Base-by-base conservation (phyloP, 2,329 filamentous ascomycete species). In the Colletotrichum camelliae region DNA sequence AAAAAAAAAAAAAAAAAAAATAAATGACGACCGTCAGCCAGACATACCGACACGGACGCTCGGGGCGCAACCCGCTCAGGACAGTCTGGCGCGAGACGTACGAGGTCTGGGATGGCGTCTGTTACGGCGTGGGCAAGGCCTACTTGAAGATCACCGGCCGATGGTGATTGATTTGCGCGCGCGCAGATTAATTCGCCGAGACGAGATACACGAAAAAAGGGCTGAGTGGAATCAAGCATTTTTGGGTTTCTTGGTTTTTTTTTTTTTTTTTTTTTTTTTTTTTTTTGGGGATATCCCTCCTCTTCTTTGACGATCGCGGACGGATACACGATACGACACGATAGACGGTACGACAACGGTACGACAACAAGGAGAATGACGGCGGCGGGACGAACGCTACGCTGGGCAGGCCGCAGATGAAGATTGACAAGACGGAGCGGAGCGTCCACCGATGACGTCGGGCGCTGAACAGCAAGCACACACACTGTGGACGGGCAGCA, bases 11-110 rank as follows among this genome's bases (percentile, higher is more conserved):
- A 29, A 31, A 10, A 65, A 15, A 29, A 66, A 29, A 31, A 10
- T 60, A 15, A 29, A 76, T 74, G 64, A 93, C 90, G 90, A 93
- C 93, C 79, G 89, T 90, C 79, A 93, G 90, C 70, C 92, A 93
- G 75, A 92, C 88, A 9, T 92, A 91, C 74, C 89, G 89, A 85
- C 88, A 90, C 1, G 90, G 90, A 2, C 89, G 84, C 33, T 84
- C 88, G 18, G 90, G 89, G 31, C 84, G 66, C 66, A 77, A 72
- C 15, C 75, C 75, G 29, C 33, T 77, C 60, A 62, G 58, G 31
- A 77, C 75, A 27, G 68, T 84, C 43, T 82, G 81, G 79, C 80
- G 80, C 67, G 82, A 79, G 77, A 84, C 83, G n/a, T 80, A 83
- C 76, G 80, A 84, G 72, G 65, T 83, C 27, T 87, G 85, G 85